Percentiles rank a stretch among this genome's conserved stretches.
Evolutionary conservation across 2,329 filamentous ascomycete genomes (phyloP).

Genomic region (Monilinia fructicola): DNA sequence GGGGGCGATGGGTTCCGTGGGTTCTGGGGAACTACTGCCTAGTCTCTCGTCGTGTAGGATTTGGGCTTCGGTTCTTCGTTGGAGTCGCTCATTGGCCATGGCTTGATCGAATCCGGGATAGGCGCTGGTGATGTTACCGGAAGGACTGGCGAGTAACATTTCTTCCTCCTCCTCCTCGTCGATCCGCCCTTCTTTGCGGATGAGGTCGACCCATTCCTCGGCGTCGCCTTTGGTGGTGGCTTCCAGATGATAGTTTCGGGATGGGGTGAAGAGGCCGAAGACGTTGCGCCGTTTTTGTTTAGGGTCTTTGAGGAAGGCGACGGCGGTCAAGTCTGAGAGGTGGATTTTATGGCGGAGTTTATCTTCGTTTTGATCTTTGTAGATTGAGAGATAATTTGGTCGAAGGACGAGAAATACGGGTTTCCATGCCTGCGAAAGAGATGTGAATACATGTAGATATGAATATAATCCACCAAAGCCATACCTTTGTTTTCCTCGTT

Average conservation of each 20-base stretch:
- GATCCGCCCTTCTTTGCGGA: slow-evolving; percentile 76
- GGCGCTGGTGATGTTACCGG: slow-evolving; percentile 42
- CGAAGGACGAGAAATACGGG: slow-evolving; percentile 84
- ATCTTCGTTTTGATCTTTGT: slow-evolving; percentile 87
- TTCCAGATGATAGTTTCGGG: slow-evolving; percentile 89
- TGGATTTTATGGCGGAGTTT: slow-evolving; percentile 86
- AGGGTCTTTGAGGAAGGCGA: slow-evolving; percentile 82
- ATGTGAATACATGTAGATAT: slow-evolving; percentile 14
- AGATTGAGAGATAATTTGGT: slow-evolving; percentile 86
- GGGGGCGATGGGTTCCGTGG: slow-evolving; percentile 42
- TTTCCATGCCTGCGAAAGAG: slow-evolving; percentile 73
- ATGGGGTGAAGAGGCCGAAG: slow-evolving; percentile 89
- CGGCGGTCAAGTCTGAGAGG: slow-evolving; percentile 86
- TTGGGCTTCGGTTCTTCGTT: slow-evolving; percentile 28
- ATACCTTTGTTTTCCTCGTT: slow-evolving; percentile 89
- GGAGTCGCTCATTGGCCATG: slow-evolving; percentile 33
- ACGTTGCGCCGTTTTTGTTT: slow-evolving; percentile 84
- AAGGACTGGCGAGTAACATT: slow-evolving; percentile 69
- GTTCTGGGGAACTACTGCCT: slow-evolving; percentile 60
- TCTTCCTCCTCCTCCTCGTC: slow-evolving; percentile 89
- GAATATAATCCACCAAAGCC: slow-evolving; percentile 3
- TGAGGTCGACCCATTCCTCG: slow-evolving; percentile 80
- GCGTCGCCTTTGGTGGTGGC: slow-evolving; percentile 72
- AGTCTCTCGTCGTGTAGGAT: slow-evolving; percentile 39
- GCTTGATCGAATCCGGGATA: slow-evolving; percentile 37